Percentiles rank a stretch among this genome's conserved stretches.
Conservation (phyloP, 2,329 filamentous ascomycete species). For the Lachnellula occidentalis region DNA sequence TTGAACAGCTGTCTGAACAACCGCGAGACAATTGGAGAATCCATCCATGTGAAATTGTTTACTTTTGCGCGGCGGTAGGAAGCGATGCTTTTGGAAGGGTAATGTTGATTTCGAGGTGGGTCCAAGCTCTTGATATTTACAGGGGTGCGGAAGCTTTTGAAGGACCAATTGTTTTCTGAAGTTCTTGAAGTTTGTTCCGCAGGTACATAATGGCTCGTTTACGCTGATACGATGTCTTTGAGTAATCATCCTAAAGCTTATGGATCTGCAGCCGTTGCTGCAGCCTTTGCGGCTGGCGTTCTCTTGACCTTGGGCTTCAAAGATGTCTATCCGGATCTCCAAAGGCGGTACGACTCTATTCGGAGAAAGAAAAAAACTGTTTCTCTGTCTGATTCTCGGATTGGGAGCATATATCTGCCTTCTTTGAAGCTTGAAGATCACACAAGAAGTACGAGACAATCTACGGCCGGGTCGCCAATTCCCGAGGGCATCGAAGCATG, state of each 20-base stretch:
- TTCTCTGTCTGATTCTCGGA: conserved; percentile 18
- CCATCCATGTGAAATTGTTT: conserved; percentile 50
- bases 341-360: conserved; percentile 52
- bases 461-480: conserved; percentile 36
- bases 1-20: conserved; percentile 83
- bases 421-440: conserved; percentile 53
- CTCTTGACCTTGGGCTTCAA: conserved; percentile 72
- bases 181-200: conserved; percentile 3
- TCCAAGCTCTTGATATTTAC: conserved; percentile 37
- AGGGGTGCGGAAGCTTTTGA: conserved; percentile 1
- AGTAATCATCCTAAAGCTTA: conserved; percentile 57
- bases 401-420: conserved; percentile 27
- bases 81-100: conserved; percentile 3
- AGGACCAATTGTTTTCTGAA: conserved; percentile 8
- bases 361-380: conserved; percentile 30
- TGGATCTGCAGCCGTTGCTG: conserved; percentile 58
- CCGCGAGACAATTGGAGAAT: conserved; percentile 70
- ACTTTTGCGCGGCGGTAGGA: conserved; percentile 5
- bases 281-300: conserved; percentile 73
- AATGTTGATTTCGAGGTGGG: conserved; percentile 23
- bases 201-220: conserved; percentile 7
- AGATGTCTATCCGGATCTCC: conserved; percentile 71
- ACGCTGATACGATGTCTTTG: conserved; percentile 46
- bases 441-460: conserved; percentile 36
- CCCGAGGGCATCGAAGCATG: conserved; percentile 80